Percentiles rank a stretch among this genome's conserved stretches.
phyloP scores from a whole-genome alignment of 2,329 filamentous ascomycete genomes.

The Rhytidhysteron rufulum region DNA sequence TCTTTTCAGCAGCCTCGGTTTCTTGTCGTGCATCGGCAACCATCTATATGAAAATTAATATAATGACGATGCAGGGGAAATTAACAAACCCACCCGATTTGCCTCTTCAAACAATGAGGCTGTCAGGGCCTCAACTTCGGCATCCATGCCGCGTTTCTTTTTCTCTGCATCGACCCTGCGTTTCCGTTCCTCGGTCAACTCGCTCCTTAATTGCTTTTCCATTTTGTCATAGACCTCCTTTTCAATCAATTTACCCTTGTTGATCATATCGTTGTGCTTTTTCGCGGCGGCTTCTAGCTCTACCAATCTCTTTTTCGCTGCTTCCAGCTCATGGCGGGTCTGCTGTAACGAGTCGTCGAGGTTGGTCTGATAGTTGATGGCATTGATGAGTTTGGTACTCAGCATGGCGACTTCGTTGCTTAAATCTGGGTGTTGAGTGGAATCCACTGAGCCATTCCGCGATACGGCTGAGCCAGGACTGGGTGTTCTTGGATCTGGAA shows the following conservation, averaged over 20 bases:
- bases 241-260: constrained; percentile 71
- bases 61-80: neutral
- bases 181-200: constrained; percentile 41
- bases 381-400: constrained; percentile 93
- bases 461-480: constrained; percentile 31
- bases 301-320: constrained; percentile 62
- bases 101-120: constrained; percentile 96
- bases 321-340: constrained; percentile 78
- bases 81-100: constrained; percentile 61
- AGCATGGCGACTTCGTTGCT: constrained; percentile 79
- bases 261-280: constrained; percentile 66
- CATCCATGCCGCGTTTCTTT: constrained; percentile 85
- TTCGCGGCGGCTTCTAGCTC: constrained; percentile 66
- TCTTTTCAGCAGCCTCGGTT: constrained; percentile 73
- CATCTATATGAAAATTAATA: constrained; percentile 56
- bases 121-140: constrained; percentile 85
- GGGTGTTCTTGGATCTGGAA: constrained; percentile 53
- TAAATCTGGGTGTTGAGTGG: constrained; percentile 54
- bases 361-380: constrained; percentile 92
- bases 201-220: constrained; percentile 37
- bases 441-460: constrained; percentile 44
- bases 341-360: constrained; percentile 84
- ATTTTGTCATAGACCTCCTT: constrained; percentile 65
- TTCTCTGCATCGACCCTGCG: constrained; percentile 42
- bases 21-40: constrained; percentile 85